A percentile compares a stretch with the other conserved stretches of the same genome.
These are phyloP conservation scores for Stephanocyclus meneghinianus DNA, from an alignment of 352 stramenopile genomes.

Conservation along the genomic window DNA sequence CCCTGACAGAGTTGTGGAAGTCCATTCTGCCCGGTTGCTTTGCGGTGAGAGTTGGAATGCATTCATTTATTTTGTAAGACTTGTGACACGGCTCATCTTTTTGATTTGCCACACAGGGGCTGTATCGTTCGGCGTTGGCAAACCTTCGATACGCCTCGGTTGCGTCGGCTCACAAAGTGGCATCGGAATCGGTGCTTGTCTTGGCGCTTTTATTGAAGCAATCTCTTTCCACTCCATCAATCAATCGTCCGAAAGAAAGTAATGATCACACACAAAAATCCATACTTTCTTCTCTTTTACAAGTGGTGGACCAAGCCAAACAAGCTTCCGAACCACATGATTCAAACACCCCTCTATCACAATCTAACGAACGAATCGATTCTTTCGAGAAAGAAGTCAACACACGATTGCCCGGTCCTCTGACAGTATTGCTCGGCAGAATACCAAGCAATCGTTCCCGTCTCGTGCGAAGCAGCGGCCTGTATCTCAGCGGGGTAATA, in stretches of 20 bases:
- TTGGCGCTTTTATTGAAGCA: conserved; percentile 34
- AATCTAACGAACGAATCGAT: conserved; percentile 5
- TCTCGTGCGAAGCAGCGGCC: conserved; percentile 32
- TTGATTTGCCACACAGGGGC: background rate
- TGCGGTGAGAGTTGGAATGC: conserved; percentile 12
- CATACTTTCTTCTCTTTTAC: conserved; percentile 28
- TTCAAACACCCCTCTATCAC: background rate
- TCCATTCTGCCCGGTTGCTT: conserved; percentile 53
- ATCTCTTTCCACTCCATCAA: conserved; percentile 14
- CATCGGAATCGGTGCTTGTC: conserved; percentile 20
- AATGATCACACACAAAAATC: conserved; percentile 15
- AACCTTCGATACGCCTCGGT: conserved; percentile 27
- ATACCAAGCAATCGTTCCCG: conserved; percentile 23
- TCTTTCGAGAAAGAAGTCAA: conserved; percentile 52
- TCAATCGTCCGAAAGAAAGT: background rate
- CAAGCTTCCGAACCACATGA: background rate
- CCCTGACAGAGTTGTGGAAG: conserved; percentile 34
- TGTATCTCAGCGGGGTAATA: conserved; percentile 34
- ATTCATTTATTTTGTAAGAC: background rate
- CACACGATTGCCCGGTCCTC: conserved; percentile 38
- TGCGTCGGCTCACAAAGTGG: conserved; percentile 23
- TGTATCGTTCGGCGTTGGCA: conserved; percentile 39
- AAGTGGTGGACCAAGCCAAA: conserved; percentile 20
- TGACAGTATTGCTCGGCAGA: conserved; percentile 41
- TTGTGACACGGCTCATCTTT: background rate